phyloP scores from a whole-genome alignment of 345 rosid species.

The Linum tenue region DNA sequence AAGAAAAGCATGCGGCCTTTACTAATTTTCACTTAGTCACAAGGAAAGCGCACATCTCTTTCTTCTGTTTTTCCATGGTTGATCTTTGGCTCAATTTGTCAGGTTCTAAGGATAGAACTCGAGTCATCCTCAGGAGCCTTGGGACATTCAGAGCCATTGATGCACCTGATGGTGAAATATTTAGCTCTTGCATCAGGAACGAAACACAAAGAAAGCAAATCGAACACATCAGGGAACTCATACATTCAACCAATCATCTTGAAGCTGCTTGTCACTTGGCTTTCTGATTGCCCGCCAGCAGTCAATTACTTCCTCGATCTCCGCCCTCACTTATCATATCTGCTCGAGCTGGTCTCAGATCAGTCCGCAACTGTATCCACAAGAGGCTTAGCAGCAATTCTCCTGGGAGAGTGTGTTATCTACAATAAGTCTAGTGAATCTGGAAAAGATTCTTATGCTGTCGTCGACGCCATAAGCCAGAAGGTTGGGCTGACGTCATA shows the following conservation, averaged over 20 bases:
- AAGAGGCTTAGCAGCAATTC: slow-evolving; percentile 74
- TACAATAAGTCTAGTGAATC: slow-evolving; percentile 60
- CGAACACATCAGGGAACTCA: slow-evolving; percentile 30
- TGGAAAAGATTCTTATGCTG: slow-evolving; percentile 66
- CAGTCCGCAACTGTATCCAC: slow-evolving; percentile 56
- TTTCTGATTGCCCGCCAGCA: slow-evolving; percentile 69
- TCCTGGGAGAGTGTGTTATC: slow-evolving; percentile 77
- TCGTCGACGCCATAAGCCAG: slow-evolving; percentile 83
- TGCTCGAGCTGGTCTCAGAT: slow-evolving; percentile 69
- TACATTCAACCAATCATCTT: slow-evolving; percentile 69
- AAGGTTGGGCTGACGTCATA: slow-evolving; percentile 77
- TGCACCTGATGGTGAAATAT: slow-evolving; percentile 84
- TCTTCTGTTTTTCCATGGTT: background rate
- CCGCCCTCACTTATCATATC: slow-evolving; percentile 69
- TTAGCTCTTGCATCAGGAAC: slow-evolving; percentile 76
- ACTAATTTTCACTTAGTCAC: background rate
- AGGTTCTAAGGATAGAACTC: slow-evolving; percentile 75
- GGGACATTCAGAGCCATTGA: slow-evolving; percentile 75
- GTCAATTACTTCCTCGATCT: slow-evolving; percentile 83
- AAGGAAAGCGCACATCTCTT: background rate
- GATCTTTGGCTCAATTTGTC: slow-evolving; percentile 15
- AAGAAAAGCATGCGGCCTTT: background rate
- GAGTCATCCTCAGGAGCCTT: slow-evolving; percentile 63
- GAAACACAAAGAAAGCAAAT: slow-evolving; percentile 64
- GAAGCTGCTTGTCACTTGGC: slow-evolving; percentile 89